Evolutionary conservation across 371 early-diverging fungal genomes (phyloP), one percentile per base, ranked within the genome.

Genomic region (Rhizopus delemar): DNA sequence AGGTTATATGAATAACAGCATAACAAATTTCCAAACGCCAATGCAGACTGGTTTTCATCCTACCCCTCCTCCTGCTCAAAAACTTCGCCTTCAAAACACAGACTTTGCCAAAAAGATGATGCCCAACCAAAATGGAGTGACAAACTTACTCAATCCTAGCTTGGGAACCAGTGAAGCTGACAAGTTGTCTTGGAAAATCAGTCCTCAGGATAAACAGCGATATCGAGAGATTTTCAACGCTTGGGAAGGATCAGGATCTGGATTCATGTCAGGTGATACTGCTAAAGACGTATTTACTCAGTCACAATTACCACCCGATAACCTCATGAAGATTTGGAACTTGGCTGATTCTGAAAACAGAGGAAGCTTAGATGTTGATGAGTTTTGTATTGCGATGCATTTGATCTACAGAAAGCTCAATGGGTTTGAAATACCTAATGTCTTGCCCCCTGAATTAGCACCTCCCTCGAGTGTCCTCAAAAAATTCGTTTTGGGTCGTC

Each of bases 191-290:
- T 94, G 94, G 96, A 90, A 88, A 22, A 90, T 96, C 32, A 81
- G 89, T 9, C 81, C 84, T 4, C 83, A 84, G 22, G 97, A 96
- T 63, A 89, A 88, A 62, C 85, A 84, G 4, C 83, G 85, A 33
- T 94, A 93, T 62, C 90, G 91, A 53, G 81, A 84, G 28, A 89
- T 93, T 51, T 96, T 96, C 70, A 81, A 85, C 36, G 88, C 88
- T 4, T 94, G 93, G 90, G 95, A 95, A 62, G 78, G 82, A 0
- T 79, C 84, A n/a, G 85, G 83, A 16, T 78, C 86, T 2, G 93
- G 93, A 2, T 93, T 85, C 65, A 78, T 95, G 64, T 76, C 86
- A 9, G 95, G 90, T 59, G 90, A 90, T n/a, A 81, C 89, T 33
- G 94, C 93, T 2, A 80, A 84, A 32, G 86, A 91, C 51, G 88